Evolutionary conservation across 2,329 filamentous ascomycete species (phyloP), one percentile per base, ranked within the genome.

Genomic region (Monosporascus sp.): DNA sequence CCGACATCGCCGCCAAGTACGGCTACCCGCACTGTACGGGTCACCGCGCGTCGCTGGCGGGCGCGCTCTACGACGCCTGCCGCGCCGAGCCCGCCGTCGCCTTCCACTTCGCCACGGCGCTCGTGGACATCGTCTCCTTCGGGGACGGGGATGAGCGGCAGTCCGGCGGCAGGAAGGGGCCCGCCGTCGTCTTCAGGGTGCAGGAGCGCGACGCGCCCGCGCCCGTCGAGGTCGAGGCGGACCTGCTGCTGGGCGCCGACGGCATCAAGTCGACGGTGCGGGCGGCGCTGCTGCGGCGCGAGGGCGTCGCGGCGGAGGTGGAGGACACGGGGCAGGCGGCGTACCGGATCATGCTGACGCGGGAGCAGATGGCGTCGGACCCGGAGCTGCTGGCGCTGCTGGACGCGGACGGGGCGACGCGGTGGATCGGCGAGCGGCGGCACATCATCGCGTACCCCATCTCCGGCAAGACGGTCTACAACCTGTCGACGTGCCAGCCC

Each of bases 391-490:
- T 86, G 50, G 76, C 72, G n/a, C 76, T 91, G 9, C 75, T 92
- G 22, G 82, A 89, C 59, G 76, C 78, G 44, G 81, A 90, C 62
- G 75, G 79, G 48, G 87, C 87, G 3, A 85, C 84, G 39, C 80
- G 89, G 48, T 92, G 88, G 88, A 87, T 92, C 49, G 88, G 88
- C 35, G 83, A 84, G 64, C 81, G 81, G 60, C 79, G 87, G 1
- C 89, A 92, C 68, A 87, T 90, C 67, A 89, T 92, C 60, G 87
- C 87, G 0, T 93, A 92, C 66, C 84, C 88, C 0, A 84, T 93
- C 44, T 78, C 81, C 56, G 80, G 77, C 63, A 83, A 89, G 62
- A 77, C 75, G 37, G 78, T 85, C 60, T 87, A 85, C 71, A 87
- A 87, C 68, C 70, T 87, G 37, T 83, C 82, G 14, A 77, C 82